Conservation (phyloP, 176 grass and related monocot species). For the Aegilops bicornis region DNA sequence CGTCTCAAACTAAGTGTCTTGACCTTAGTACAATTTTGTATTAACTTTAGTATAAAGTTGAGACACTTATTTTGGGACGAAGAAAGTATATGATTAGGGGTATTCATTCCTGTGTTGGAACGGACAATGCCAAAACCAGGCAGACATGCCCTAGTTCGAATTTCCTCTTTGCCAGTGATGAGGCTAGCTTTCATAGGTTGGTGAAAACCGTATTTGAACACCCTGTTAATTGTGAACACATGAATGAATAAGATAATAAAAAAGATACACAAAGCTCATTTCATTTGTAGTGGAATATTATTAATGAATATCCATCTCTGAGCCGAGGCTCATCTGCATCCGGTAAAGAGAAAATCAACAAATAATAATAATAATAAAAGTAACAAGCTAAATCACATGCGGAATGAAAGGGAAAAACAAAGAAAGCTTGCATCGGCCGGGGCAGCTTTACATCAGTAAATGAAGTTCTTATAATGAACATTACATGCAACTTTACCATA, state of each 20-base stretch:
- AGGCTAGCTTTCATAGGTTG: background rate
- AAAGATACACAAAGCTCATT: background rate
- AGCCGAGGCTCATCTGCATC: too few relatives aligned
- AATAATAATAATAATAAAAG: background rate
- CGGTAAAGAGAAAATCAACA: too few relatives aligned
- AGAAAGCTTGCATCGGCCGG: background rate
- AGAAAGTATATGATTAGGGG: background rate
- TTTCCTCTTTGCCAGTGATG: background rate
- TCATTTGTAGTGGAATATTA: background rate
- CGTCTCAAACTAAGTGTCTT: too few relatives aligned
- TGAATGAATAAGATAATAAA: background rate
- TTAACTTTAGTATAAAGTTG: too few relatives aligned
- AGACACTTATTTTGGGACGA: too few relatives aligned
- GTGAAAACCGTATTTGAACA: background rate
- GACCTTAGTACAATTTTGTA: too few relatives aligned
- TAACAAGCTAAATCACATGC: background rate
- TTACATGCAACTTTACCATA: background rate
- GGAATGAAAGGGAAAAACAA: background rate
- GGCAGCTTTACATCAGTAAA: background rate
- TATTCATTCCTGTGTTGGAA: background rate
- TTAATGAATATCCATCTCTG: too few relatives aligned
- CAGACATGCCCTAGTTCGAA: background rate
- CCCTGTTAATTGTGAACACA: background rate
- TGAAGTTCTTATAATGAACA: background rate
- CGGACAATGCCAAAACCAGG: background rate